A percentile compares a stretch with the other conserved stretches of the same genome.
Conservation (phyloP, 495 filamentous ascomycete genomes). For the Aspergillus mulundensis region DNA sequence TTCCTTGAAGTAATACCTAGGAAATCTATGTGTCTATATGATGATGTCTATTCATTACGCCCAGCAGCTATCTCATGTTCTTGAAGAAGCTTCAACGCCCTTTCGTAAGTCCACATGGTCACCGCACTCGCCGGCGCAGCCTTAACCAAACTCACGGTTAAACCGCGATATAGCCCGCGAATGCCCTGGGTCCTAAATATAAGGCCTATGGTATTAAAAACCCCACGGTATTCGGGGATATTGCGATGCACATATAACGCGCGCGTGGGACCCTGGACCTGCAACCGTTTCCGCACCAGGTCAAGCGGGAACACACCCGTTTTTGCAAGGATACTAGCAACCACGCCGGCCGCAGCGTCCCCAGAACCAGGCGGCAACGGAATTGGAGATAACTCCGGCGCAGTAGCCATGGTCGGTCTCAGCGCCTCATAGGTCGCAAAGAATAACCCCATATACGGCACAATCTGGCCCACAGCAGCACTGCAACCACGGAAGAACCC, state of each 20-base stretch:
- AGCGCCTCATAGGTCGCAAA: slow-evolving; percentile 83
- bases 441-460: slow-evolving; percentile 96
- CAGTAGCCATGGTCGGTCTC: slow-evolving; percentile 29
- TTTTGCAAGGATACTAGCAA: slow-evolving; percentile 78
- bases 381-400: not conserved
- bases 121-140: slow-evolving; percentile 91
- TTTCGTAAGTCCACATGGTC: slow-evolving; percentile 98
- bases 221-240: slow-evolving; percentile 78
- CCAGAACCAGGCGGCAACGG: slow-evolving; percentile 66
- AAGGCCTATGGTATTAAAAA: slow-evolving; percentile 55
- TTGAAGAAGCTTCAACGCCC: slow-evolving; percentile 56
- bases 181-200: slow-evolving; percentile 71
- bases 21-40: slow-evolving; percentile 2
- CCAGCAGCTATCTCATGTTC: slow-evolving; percentile 34
- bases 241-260: slow-evolving; percentile 75
- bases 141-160: slow-evolving; percentile 87
- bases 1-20: not conserved
- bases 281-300: slow-evolving; percentile 83
- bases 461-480: slow-evolving; percentile 77
- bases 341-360: slow-evolving; percentile 74
- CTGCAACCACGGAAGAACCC: slow-evolving; percentile 86
- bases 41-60: not conserved
- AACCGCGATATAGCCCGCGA: slow-evolving; percentile 79
- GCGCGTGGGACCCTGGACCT: slow-evolving; percentile 90
- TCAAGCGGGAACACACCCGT: slow-evolving; percentile 93